Evolutionary conservation across 257 asterid genomes (phyloP).

Genomic region (Jacaranda copaia): DNA sequence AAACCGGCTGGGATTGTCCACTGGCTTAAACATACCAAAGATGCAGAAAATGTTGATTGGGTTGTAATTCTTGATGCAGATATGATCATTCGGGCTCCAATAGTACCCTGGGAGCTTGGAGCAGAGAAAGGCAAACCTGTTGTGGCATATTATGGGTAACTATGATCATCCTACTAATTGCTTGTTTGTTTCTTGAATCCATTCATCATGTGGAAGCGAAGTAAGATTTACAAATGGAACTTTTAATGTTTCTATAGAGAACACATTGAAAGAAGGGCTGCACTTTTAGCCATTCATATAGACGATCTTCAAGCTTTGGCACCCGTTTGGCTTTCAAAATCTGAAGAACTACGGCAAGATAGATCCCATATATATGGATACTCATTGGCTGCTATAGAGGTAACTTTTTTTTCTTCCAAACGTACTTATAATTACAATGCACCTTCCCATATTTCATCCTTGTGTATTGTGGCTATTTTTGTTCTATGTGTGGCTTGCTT

Average conservation of each 20-base stretch:
- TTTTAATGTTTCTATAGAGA: background rate
- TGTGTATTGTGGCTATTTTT: background rate
- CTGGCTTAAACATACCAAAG: constrained; percentile 92
- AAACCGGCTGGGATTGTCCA: constrained; percentile 92
- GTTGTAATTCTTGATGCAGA: constrained; percentile 96
- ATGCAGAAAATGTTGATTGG: constrained; percentile 96
- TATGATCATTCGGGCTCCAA: constrained; percentile 88
- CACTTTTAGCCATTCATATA: constrained; percentile 93
- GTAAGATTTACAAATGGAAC: background rate
- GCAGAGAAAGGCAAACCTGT: constrained; percentile 92
- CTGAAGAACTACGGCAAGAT: constrained; percentile 84
- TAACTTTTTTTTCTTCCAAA: constrained; percentile 25
- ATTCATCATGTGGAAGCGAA: background rate
- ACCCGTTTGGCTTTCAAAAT: constrained; percentile 88
- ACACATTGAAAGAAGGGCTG: constrained; percentile 26
- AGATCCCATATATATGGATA: constrained; percentile 94
- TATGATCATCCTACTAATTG: background rate
- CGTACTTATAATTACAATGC: background rate
- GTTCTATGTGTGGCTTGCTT: constrained; percentile 35
- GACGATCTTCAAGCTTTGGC: constrained; percentile 97
- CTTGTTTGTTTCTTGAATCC: background rate
- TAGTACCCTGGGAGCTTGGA: constrained; percentile 98
- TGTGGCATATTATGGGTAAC: constrained; percentile 94
- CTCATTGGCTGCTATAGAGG: constrained; percentile 98
- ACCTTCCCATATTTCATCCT: background rate